Conservation (phyloP, 2,329 filamentous ascomycete genomes). For the Dactylellina drechsleri region DNA sequence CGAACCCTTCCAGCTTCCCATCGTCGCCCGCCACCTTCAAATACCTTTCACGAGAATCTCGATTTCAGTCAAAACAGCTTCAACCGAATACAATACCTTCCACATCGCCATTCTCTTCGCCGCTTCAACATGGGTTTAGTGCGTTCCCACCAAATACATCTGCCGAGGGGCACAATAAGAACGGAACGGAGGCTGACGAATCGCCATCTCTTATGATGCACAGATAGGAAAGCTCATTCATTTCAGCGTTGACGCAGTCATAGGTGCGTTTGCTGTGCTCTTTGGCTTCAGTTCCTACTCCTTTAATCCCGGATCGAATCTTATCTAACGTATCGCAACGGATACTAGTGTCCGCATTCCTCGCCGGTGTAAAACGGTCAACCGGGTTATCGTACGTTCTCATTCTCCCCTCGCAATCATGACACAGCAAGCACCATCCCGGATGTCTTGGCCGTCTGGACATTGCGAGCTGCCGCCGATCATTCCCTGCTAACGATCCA, state of each 20-base stretch:
- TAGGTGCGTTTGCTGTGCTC: constrained; percentile 70
- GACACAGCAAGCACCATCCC: constrained; percentile 10
- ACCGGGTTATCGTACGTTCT: constrained; percentile 93
- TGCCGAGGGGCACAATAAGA: constrained; percentile 1
- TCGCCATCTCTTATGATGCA: constrained; percentile 51
- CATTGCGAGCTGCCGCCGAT: not conserved
- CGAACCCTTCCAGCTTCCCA: constrained; percentile 15
- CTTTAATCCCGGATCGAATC: constrained; percentile 11
- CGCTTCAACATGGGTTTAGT: constrained; percentile 48
- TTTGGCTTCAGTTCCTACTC: constrained; percentile 8
- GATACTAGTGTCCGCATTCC: constrained; percentile 82
- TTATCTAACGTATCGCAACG: not conserved
- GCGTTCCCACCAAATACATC: constrained; percentile 19
- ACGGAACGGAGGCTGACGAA: constrained; percentile 37
- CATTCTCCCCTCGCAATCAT: constrained; percentile 41
- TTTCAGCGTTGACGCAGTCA: constrained; percentile 94
- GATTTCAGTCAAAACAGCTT: no score
- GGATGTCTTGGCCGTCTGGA: not conserved
- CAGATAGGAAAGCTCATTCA: constrained; percentile 94
- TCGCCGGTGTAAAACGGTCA: constrained; percentile 96
- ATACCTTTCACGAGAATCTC: not conserved
- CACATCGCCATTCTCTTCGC: not conserved
- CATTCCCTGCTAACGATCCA: constrained; percentile 58
- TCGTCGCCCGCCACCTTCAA: constrained; percentile 10
- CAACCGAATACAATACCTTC: not conserved